Conservation (phyloP, 805 yeast species). For the Candida corydali region DNA sequence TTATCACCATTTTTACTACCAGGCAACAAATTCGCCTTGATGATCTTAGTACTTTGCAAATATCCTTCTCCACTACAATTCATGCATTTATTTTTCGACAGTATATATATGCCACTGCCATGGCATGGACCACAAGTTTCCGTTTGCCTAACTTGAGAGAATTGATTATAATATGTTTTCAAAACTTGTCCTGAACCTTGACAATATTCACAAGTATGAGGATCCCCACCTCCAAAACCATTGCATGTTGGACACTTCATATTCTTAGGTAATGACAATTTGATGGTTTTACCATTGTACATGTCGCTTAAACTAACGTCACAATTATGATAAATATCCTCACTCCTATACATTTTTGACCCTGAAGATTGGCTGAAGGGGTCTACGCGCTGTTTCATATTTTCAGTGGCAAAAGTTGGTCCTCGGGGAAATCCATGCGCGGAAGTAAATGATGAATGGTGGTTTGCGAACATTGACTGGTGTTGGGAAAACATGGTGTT, state of each 20-base stretch:
- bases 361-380: constrained; percentile 16
- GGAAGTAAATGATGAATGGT: constrained; percentile 1
- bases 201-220: constrained; percentile 32
- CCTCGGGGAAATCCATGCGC: neutral
- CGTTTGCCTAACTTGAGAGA: constrained; percentile 37
- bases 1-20: constrained; percentile 53
- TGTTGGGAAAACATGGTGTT: constrained; percentile 19
- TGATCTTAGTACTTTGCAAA: constrained; percentile 43
- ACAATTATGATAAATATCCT: constrained; percentile 54
- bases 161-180: constrained; percentile 39
- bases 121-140: constrained; percentile 29
- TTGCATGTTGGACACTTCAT: constrained; percentile 47
- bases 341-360: constrained; percentile 34
- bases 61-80: constrained; percentile 38
- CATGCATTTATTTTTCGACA: constrained; percentile 19
- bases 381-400: constrained; percentile 15
- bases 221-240: constrained; percentile 48
- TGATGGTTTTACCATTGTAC: constrained; percentile 53
- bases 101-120: constrained; percentile 30
- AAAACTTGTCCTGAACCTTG: constrained; percentile 45
- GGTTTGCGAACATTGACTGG: constrained; percentile 1
- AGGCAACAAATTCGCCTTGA: constrained; percentile 50
- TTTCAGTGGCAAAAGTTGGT: constrained; percentile 1
- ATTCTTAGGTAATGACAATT: constrained; percentile 50
- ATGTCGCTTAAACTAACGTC: constrained; percentile 52